Percentiles rank a stretch among this genome's conserved stretches.
Evolutionary conservation across 805 yeast species (phyloP).

Genomic region (Teunomyces funiuensis): DNA sequence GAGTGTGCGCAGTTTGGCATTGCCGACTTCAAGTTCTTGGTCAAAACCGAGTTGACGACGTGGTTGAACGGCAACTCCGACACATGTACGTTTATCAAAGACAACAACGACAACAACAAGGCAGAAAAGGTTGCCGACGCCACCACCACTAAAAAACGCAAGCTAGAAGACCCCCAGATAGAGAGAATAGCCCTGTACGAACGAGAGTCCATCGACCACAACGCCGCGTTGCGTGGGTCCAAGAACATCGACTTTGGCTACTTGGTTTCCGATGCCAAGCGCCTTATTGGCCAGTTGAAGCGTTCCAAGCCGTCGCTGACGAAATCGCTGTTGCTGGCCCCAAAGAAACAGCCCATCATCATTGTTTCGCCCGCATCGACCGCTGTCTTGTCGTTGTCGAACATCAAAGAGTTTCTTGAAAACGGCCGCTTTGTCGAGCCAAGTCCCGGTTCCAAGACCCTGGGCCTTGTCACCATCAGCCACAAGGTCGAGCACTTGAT

Average conservation of each 20-base stretch:
- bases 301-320: conserved; percentile 64
- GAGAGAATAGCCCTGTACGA: conserved; percentile 48
- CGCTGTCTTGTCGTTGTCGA: conserved; percentile 38
- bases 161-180: conserved; percentile 47
- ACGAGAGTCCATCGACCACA: conserved; percentile 55
- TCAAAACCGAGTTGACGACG: conserved; percentile 77
- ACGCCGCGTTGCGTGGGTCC: conserved; percentile 61
- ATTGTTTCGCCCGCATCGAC: conserved; percentile 47
- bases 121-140: conserved; percentile 2
- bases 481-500: conserved; percentile 55
- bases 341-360: conserved; percentile 43
- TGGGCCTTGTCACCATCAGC: conserved; percentile 48
- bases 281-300: conserved; percentile 54
- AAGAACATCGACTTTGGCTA: conserved; percentile 68
- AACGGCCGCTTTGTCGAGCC: conserved; percentile 68
- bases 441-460: conserved; percentile 28
- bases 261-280: conserved; percentile 64
- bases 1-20: conserved; percentile 65
- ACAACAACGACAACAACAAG: conserved; percentile 11
- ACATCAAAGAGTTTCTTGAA: conserved; percentile 54
- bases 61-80: conserved; percentile 76
- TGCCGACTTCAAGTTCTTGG: conserved; percentile 75
- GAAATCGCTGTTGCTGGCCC: conserved; percentile 43
- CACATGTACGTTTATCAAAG: conserved; percentile 53
- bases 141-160: conserved; percentile 11